phyloP scores from a whole-genome alignment of 1,139 yeast species.

The Sporopachydermia cereana region DNA sequence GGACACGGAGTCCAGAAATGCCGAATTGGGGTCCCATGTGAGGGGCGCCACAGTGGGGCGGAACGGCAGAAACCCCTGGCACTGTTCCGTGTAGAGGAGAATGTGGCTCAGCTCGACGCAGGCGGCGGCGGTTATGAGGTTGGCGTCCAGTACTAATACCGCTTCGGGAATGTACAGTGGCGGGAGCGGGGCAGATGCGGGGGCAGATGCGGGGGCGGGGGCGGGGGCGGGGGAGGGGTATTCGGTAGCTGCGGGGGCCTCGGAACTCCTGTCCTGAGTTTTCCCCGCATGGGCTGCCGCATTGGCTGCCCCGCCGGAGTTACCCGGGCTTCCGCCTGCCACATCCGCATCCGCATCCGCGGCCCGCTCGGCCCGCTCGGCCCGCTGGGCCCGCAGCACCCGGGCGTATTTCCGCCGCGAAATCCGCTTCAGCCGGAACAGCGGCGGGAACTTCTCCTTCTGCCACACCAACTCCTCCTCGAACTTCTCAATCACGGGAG shows the following conservation, averaged over 20 bases:
- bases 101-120: conserved; percentile 1
- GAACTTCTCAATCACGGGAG: conserved; percentile 15
- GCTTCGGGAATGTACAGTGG: neutral
- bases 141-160: neutral
- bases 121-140: conserved; percentile 3
- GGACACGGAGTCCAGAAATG: neutral
- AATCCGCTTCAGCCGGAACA: conserved; percentile 21
- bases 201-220: neutral
- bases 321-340: no score
- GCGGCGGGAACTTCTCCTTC: conserved; percentile 24
- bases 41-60: neutral
- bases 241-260: no score
- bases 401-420: conserved; percentile 20
- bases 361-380: conserved; percentile 16
- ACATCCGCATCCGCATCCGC: conserved; percentile 8
- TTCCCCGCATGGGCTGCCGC: no score
- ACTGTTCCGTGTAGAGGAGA: conserved; percentile 5
- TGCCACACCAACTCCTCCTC: conserved; percentile 20
- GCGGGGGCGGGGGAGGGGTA: no score
- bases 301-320: no score
- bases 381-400: conserved; percentile 20
- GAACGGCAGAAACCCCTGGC: conserved; percentile 1
- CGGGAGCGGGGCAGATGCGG: neutral
- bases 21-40: conserved; percentile 3
- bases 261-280: no score